A percentile compares a stretch with the other conserved stretches of the same genome.
phyloP scores from a whole-genome alignment of 371 early-diverging fungal genomes.

The Chytridiales sp. region DNA sequence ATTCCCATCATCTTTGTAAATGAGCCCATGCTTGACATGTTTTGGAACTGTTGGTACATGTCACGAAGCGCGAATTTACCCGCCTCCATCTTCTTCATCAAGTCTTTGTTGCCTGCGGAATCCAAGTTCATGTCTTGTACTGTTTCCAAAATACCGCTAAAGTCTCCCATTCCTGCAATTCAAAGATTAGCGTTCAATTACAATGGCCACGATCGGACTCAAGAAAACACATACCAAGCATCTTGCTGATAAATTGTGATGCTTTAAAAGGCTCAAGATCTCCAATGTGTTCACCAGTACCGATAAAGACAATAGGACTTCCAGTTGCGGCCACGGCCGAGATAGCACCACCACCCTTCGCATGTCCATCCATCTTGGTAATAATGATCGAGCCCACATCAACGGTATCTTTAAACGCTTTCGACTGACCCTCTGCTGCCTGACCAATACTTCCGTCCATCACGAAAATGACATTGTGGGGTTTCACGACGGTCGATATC shows the following conservation, averaged over 20 bases:
- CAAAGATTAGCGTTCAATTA: neutral
- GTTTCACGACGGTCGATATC: conserved; percentile 83
- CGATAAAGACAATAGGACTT: conserved; percentile 98
- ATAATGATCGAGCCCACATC: conserved; percentile 97
- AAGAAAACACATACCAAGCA: conserved; percentile 67
- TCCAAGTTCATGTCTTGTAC: conserved; percentile 90
- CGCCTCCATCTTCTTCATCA: conserved; percentile 91
- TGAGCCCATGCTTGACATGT: conserved; percentile 90
- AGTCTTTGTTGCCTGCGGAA: conserved; percentile 73
- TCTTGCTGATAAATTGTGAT: conserved; percentile 91
- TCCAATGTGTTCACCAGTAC: conserved; percentile 98
- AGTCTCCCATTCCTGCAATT: conserved; percentile 88
- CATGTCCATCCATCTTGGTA: conserved; percentile 99
- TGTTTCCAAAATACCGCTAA: conserved; percentile 91
- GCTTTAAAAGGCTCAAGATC: conserved; percentile 96
- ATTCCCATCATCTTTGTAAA: conserved; percentile 95
- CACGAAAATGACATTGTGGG: conserved; percentile 96
- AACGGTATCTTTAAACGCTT: conserved; percentile 96
- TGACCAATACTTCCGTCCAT: conserved; percentile 99
- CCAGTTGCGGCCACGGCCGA: conserved; percentile 98
- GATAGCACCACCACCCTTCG: conserved; percentile 99
- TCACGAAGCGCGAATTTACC: conserved; percentile 95
- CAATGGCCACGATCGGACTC: neutral
- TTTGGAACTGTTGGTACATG: conserved; percentile 96
- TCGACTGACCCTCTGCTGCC: conserved; percentile 96